Conservation (phyloP, 2,329 filamentous ascomycete species). For the Fusarium globosum region DNA sequence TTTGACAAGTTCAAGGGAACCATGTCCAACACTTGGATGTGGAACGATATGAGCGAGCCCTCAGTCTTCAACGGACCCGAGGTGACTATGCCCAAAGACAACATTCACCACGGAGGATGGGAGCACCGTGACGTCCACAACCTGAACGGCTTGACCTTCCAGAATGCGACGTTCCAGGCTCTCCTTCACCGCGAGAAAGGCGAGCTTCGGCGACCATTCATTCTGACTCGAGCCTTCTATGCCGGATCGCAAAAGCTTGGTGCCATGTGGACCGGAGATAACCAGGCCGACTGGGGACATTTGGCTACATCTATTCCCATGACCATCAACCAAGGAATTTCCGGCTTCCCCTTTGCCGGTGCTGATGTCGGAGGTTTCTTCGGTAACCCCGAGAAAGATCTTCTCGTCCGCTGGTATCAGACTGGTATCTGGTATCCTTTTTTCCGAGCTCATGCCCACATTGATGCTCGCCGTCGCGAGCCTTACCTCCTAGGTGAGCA, state of each 20-base stretch:
- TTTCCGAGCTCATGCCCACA: constrained; percentile 97
- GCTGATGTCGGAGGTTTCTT: constrained; percentile 99
- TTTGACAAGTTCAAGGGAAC: constrained; percentile 91
- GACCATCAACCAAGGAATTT: constrained; percentile 91
- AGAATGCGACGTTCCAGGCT: constrained; percentile 92
- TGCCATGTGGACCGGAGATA: constrained; percentile 99
- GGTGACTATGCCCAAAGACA: constrained; percentile 99
- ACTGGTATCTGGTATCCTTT: constrained; percentile 97
- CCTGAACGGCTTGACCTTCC: constrained; percentile 92
- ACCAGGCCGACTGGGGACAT: constrained; percentile 92
- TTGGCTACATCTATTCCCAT: constrained; percentile 91
- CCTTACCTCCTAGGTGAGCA: constrained; percentile 89
- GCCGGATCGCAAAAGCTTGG: constrained; percentile 89
- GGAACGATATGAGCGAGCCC: constrained; percentile 99
- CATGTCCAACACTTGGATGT: constrained; percentile 87
- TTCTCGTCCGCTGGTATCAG: constrained; percentile 96
- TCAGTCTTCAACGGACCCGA: constrained; percentile 99
- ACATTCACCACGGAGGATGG: constrained; percentile 90
- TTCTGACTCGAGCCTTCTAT: constrained; percentile 93
- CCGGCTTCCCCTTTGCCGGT: constrained; percentile 92
- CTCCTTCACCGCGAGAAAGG: constrained; percentile 87
- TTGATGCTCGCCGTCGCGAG: constrained; percentile 93
- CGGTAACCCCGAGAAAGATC: constrained; percentile 92
- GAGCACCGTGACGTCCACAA: constrained; percentile 98
- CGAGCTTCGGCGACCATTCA: constrained; percentile 86